Base-by-base conservation (phyloP, 2,329 filamentous ascomycete species). In the Neonectria hederae region DNA sequence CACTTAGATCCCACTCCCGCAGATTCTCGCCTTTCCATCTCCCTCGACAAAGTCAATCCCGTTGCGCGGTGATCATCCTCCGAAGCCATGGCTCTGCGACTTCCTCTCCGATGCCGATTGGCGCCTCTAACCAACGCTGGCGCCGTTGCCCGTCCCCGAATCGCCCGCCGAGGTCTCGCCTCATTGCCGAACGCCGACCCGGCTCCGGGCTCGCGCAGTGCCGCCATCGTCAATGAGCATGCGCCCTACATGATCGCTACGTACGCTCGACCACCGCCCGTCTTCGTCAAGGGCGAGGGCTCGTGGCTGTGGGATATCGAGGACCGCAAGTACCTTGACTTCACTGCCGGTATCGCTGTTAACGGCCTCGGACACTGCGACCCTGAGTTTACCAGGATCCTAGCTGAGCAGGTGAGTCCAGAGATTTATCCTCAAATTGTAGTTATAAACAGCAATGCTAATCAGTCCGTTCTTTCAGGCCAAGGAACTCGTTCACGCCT, bases 271-370 rank as follows among this genome's bases (percentile, higher is more conserved):
- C 95, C 96, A 53, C 86, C 92, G 48, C 93, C 94, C 2, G 92
- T 98, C 76, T 97, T 99, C 79, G 89, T 94, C 63, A 92, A 90
- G 77, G 96, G 94, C 68, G 84, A 93, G 76, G 96, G 96, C 2
- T 94, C 91, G 65, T 94, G 94, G 77, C 80, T 99, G 67, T 98
- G 90, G 88, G 96, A 99, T 77, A 82, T 95, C 40, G 94, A 97
- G 81, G 92, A 96, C 76, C 85, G 92, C 65, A 90, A 89, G 77
- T 99, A 97, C 77, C 86, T 99, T 30, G 96, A 99, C 80, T 93
- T 99, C 74, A 98, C 96, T 1, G 91, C 94, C 10, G 96, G 96
- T 52, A 99, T 99, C 76, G 96, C 96, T 17, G 96, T 99, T 76
- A 97, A 95, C 80, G 89, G 92, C 22, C 85, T 99, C 35, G 96